phyloP scores from a whole-genome alignment of 176 grass and related monocot species.

The Calamus simplicifolius region DNA sequence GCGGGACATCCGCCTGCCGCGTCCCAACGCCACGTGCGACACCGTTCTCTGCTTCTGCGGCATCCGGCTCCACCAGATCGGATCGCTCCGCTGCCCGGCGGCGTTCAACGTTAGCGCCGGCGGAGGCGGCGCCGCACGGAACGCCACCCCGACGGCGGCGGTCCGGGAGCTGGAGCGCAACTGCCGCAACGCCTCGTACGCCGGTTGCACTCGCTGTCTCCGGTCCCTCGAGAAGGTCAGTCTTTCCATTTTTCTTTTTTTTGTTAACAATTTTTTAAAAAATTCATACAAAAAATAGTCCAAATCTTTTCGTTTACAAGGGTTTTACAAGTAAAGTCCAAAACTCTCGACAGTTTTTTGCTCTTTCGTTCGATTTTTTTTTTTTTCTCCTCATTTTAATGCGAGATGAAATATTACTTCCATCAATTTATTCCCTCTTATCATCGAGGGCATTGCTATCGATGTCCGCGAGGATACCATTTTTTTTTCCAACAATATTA shows the following conservation, averaged over 20 bases:
- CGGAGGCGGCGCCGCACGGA: slow-evolving; percentile 10
- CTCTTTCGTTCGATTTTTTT: no score
- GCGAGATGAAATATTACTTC: no score
- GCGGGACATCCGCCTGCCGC: slow-evolving; percentile 50
- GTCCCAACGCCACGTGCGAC: slow-evolving; percentile 82
- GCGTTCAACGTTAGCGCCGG: slow-evolving; percentile 49
- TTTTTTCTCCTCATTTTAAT: no score
- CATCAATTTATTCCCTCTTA: no score
- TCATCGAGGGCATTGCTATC: no score
- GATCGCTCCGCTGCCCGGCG: slow-evolving; percentile 85
- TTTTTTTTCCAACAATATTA: no score
- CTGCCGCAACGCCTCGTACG: slow-evolving; percentile 88
- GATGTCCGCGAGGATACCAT: no score
- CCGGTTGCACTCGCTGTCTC: slow-evolving; percentile 80
- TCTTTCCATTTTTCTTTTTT: not conserved
- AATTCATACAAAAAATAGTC: no score
- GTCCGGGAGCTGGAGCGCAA: slow-evolving; percentile 76
- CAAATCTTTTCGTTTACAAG: no score
- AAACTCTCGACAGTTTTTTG: no score
- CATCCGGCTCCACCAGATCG: slow-evolving; percentile 97
- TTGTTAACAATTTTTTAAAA: no score
- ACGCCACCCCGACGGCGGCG: slow-evolving; percentile 77
- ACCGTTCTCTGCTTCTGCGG: slow-evolving; percentile 93
- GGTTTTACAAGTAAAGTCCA: no score
- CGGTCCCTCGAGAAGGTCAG: slow-evolving; percentile 79